A percentile compares a stretch with the other conserved stretches of the same genome.
These are phyloP conservation scores for Capsicum chinense DNA, from an alignment of 257 asterid species.

Conservation along the genomic window DNA sequence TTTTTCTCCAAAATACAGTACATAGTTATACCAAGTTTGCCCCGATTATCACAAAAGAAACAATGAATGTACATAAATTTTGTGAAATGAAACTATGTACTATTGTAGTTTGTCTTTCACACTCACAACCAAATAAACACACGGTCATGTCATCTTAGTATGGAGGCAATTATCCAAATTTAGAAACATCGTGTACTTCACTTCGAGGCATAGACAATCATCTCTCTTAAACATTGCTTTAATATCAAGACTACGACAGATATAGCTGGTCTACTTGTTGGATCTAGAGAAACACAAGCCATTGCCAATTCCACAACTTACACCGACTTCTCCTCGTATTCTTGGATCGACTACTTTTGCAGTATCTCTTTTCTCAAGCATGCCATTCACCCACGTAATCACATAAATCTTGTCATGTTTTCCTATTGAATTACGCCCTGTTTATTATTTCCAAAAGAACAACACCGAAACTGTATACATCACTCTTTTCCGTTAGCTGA, in stretches of 20 bases:
- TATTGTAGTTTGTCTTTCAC: neutral
- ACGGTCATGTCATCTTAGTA: neutral
- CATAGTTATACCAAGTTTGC: too few relatives aligned
- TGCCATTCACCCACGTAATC: conserved; percentile 34
- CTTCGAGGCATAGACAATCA: neutral
- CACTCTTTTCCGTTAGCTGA: conserved; percentile 40
- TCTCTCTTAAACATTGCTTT: conserved; percentile 31
- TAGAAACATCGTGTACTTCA: neutral
- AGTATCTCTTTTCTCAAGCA: conserved; percentile 37
- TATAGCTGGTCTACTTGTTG: conserved; percentile 46
- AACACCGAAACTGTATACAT: conserved; percentile 47
- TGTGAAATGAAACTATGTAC: neutral
- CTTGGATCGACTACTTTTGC: conserved; percentile 38
- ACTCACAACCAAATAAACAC: conserved; percentile 1
- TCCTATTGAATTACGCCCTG: conserved; percentile 29
- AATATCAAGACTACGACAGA: conserved; percentile 39
- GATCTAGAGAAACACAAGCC: conserved; percentile 38
- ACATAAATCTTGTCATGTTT: conserved; percentile 31
- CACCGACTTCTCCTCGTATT: conserved; percentile 29
- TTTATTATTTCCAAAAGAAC: conserved; percentile 22
- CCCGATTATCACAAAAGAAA: neutral
- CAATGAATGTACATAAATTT: neutral
- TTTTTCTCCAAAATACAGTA: too few relatives aligned
- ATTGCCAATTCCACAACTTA: conserved; percentile 48
- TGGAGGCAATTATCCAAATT: neutral